Evolutionary conservation across 2,329 filamentous ascomycete species (phyloP), one percentile per base, ranked within the genome.

Genomic region (Pseudocercospora pini-densiflorae): DNA sequence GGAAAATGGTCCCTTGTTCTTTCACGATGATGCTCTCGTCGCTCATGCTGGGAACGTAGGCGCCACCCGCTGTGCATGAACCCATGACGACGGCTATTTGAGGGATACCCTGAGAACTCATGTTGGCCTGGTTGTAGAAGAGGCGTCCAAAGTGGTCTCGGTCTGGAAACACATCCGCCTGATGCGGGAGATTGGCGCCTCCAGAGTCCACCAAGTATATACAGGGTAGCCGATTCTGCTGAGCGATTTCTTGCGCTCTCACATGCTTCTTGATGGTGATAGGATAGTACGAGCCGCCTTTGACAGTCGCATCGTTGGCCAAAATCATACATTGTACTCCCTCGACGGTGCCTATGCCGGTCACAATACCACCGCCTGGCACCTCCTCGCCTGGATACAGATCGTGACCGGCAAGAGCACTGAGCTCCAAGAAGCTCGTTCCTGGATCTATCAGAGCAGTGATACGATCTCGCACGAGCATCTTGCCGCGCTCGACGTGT

Each of bases 201-300:
- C 95, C 94, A 5, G 93, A 97, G 78, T 99, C 94, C 64, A 98
- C 95, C 24, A 99, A 86, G 81, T 98, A 99, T 77, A 99, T 92
- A 79, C 94, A 98, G 0, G 89, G 89, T 9, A 91, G 79, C 66
- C 88, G 90, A 79, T 98, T 98, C 78, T 98, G 92, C 71, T 92
- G 88, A 0, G 94, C 94, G 70, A 98, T 91, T 29, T 91, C 89
- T 79, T 99, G 95, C 4, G 94, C 94, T 68, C 94, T 88, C 16
- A 98, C 84, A 79, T 98, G 95, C 84, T 99, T 99, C 84, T 97
- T 97, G 66, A 98, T 92, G 0, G 94, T 99, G 73, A 98, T 93
- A 1, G 94, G 94, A 77, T 94, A 98, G 81, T 99, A 99, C 1
- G 94, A 97, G 24, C 94, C 94, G 61, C 94, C 94, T 82, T 98